Evolutionary conservation across 768 basidiomycete species (phyloP), one percentile per base, ranked within the genome.

Genomic region (Xanthoconium stramineum): DNA sequence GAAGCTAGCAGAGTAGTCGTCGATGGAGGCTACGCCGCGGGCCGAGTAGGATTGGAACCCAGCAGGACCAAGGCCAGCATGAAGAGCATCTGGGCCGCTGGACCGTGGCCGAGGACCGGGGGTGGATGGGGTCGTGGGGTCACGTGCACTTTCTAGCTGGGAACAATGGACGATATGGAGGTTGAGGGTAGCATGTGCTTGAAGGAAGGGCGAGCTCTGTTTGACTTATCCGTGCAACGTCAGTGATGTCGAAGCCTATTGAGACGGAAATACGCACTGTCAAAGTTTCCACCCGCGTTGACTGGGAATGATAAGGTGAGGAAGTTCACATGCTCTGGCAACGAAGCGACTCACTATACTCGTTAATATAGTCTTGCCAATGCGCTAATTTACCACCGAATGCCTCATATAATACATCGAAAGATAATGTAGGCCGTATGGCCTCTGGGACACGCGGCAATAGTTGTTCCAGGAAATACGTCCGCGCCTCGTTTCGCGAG

Each of bases 161-260:
- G 86, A 86, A 3, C 89, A 86, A 63, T 93, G 90, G 50, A 94
- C 89, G 68, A 94, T 88, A 67, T 94, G 91, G 14, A 94, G 80
- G 61, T 94, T 93, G 53, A 94, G 80, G 2, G 91, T 75, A 1
- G 89, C 79, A 56, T 93, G 88, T 0, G 91, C 91, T 73, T 93
- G 91, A 24, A 93, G 80, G 74, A 91, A 93, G 65, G 89, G 88
- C 0, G 89, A 89, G 55, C 85, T 84, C 63, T 88, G 85, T 63
- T 84, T 85, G 68, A 91, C 89, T 91, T 60, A 32, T 29, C 47
- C 39, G 57, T 17, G 35, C 7, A 17, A 19, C 15, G 55, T 58
- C 44, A 59, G 61, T 12, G 37, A 52, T 55, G 37, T 11, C 17
- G 57, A 17, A 39, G 49, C 51, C 36, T 8, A 15, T n/a, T 35